Evolutionary conservation across 306 rosid genomes (phyloP).

Genomic region (Ormosia emarginata): DNA sequence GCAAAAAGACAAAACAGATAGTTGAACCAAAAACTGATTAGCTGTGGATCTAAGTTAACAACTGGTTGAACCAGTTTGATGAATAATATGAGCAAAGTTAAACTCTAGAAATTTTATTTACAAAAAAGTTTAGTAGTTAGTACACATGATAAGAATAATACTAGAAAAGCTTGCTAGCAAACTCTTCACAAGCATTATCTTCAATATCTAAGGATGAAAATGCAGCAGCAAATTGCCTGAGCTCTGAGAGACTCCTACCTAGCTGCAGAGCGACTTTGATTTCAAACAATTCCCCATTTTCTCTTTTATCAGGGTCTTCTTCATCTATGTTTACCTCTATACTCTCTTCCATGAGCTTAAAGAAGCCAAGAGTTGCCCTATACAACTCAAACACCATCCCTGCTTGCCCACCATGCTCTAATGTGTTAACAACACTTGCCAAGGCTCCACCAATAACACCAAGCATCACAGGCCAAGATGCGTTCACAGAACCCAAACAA

Average conservation of each 20-base stretch:
- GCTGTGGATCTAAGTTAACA: not conserved
- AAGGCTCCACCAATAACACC: conserved; percentile 63
- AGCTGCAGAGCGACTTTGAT: conserved; percentile 61
- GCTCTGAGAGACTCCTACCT: conserved; percentile 63
- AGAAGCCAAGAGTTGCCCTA: conserved; percentile 49
- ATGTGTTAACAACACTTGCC: conserved; percentile 57
- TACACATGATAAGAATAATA: not conserved
- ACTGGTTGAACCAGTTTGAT: not conserved
- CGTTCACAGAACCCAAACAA: conserved; percentile 31
- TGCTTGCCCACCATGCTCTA: conserved; percentile 83
- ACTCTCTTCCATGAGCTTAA: conserved; percentile 64
- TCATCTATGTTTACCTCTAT: conserved; percentile 47
- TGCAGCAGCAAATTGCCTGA: conserved; percentile 46
- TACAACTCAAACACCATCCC: conserved; percentile 88
- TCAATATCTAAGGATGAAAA: conserved; percentile 17
- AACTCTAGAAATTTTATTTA: conserved; percentile 2
- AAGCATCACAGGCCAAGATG: conserved; percentile 44
- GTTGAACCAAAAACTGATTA: not conserved
- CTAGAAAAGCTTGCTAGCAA: conserved; percentile 72
- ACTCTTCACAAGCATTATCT: conserved; percentile 31
- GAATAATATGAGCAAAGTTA: conserved; percentile 1
- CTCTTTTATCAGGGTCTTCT: conserved; percentile 45
- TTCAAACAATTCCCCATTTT: conserved; percentile 64
- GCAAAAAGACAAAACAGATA: not conserved
- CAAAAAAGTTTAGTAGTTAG: not conserved